These are phyloP conservation scores for Diaporthe ilicicola DNA, from an alignment of 2,329 filamentous ascomycete species.

Conservation along the genomic window DNA sequence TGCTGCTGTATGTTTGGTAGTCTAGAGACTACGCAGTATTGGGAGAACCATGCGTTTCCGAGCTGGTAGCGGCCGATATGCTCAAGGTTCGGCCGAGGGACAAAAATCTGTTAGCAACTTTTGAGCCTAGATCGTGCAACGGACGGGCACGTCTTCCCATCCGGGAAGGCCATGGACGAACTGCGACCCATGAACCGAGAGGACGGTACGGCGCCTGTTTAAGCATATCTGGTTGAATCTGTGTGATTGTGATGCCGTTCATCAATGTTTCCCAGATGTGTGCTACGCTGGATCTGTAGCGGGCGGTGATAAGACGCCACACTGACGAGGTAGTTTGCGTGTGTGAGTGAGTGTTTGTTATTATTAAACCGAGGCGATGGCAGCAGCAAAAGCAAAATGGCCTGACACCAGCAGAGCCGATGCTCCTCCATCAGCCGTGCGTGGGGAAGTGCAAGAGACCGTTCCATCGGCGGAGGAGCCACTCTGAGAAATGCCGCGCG, in stretches of 20 bases:
- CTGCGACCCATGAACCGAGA: constrained; percentile 17
- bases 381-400: constrained; percentile 7
- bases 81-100: constrained; percentile 20
- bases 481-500: constrained; percentile 17
- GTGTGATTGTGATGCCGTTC: constrained; percentile 13
- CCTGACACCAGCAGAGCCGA: background rate
- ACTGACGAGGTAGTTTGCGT: background rate
- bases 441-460: background rate
- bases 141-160: background rate
- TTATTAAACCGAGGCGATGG: background rate
- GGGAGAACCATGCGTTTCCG: no score
- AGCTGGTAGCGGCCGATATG: constrained; percentile 5
- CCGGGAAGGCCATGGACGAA: constrained; percentile 26
- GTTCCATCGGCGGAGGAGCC: background rate
- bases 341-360: background rate
- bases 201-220: constrained; percentile 18
- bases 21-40: no score
- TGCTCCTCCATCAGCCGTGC: background rate
- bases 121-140: background rate
- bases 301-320: background rate
- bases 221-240: constrained; percentile 25
- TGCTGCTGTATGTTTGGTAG: no score
- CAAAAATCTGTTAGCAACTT: no score
- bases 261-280: background rate
- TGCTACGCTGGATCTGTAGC: constrained; percentile 10